Evolutionary conservation across 208 protist genomes (phyloP).

Genomic region (Leishmania amazonensis): DNA sequence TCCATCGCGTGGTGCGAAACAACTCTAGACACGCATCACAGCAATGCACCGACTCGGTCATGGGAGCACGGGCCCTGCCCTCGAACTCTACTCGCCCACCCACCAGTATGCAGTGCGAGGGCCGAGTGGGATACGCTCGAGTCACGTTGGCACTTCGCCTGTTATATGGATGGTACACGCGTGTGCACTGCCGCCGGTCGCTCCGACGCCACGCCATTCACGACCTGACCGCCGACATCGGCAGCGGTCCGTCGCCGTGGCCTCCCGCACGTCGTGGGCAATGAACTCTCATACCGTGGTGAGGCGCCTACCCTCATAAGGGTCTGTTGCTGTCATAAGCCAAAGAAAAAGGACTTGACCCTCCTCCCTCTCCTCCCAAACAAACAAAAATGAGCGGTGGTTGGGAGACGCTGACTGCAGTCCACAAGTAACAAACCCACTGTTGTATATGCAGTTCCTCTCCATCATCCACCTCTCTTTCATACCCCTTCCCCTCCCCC

Average conservation of each 20-base stretch:
- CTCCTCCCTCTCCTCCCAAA: not conserved
- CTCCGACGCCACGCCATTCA: not conserved
- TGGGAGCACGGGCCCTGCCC: not conserved
- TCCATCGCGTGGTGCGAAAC: not conserved
- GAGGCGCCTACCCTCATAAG: not conserved
- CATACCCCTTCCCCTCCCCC: not conserved
- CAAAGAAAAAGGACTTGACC: not conserved
- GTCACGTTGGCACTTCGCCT: not conserved
- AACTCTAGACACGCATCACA: not conserved
- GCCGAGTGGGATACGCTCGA: not conserved
- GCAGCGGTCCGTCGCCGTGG: not conserved
- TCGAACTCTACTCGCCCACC: not conserved
- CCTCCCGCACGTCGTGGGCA: not conserved
- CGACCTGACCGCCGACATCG: not conserved
- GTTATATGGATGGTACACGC: not conserved
- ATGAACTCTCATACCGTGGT: not conserved
- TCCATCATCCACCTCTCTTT: not conserved
- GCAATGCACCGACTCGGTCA: not conserved
- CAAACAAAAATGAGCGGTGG: not conserved
- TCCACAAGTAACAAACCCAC: not conserved
- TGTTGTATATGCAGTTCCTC: not conserved
- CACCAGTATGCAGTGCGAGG: not conserved
- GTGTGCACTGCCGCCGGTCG: not conserved
- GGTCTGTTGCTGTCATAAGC: not conserved
- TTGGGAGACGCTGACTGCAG: not conserved